A percentile compares a stretch with the other conserved stretches of the same genome.
These are phyloP conservation scores for Leccinum disarticulatum DNA, from an alignment of 768 basidiomycete genomes.

Conservation along the genomic window DNA sequence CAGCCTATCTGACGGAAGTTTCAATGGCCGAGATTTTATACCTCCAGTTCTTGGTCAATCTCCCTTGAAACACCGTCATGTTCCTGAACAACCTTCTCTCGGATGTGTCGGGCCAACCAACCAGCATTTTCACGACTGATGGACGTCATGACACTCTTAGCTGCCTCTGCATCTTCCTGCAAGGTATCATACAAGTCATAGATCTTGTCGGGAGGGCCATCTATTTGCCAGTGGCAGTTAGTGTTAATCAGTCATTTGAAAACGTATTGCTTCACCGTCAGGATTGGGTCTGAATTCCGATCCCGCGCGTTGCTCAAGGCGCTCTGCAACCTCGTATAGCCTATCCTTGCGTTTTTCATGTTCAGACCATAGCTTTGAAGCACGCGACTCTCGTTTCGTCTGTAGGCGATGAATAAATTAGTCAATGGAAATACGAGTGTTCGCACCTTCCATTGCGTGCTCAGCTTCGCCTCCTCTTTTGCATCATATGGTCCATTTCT, in stretches of 20 bases:
- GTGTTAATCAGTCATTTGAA: not conserved
- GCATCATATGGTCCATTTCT: slow-evolving; percentile 66
- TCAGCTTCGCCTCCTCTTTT: slow-evolving; percentile 60
- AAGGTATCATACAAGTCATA: slow-evolving; percentile 63
- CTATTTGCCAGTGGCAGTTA: slow-evolving; percentile 15
- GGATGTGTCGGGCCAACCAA: slow-evolving; percentile 59
- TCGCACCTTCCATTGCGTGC: slow-evolving; percentile 72
- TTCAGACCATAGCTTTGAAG: slow-evolving; percentile 54
- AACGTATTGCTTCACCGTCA: slow-evolving; percentile 37
- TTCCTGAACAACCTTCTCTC: slow-evolving; percentile 47
- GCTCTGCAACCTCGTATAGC: slow-evolving; percentile 63
- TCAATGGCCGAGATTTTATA: slow-evolving; percentile 32
- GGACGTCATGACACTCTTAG: slow-evolving; percentile 42
- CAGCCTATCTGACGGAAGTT: not conserved
- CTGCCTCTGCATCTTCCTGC: slow-evolving; percentile 50
- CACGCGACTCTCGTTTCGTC: slow-evolving; percentile 59
- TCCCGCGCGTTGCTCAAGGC: slow-evolving; percentile 59
- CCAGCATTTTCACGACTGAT: slow-evolving; percentile 50
- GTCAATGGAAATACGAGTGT: slow-evolving; percentile 2
- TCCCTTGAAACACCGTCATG: slow-evolving; percentile 53
- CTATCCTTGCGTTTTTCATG: slow-evolving; percentile 54
- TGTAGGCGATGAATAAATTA: slow-evolving; percentile 28
- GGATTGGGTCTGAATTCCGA: slow-evolving; percentile 39
- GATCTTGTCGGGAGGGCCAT: slow-evolving; percentile 43
- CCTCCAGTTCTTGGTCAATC: slow-evolving; percentile 73